phyloP scores from a whole-genome alignment of 441 rosid species.

The Macaranga tanarius region DNA sequence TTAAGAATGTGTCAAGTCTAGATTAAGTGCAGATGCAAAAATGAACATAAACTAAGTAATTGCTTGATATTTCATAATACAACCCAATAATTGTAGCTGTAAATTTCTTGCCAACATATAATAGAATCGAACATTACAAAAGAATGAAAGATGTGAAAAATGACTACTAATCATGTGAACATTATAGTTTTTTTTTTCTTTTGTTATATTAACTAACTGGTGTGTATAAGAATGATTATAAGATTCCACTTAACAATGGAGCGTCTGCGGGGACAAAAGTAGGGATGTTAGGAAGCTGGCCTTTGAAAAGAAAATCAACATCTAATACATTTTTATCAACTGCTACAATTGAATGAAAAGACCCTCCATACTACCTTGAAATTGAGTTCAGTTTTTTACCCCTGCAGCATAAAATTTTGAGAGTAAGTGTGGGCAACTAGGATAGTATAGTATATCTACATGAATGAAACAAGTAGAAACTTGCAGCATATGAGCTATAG shows the following conservation, averaged over 20 bases:
- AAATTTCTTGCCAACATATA: too few species aligned
- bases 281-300: conserved; percentile 33
- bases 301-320: conserved; percentile 31
- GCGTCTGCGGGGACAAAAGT: neutral
- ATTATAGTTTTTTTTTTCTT: too few species aligned
- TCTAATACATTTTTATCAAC: conserved; percentile 24
- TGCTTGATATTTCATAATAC: too few species aligned
- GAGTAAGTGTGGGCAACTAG: neutral
- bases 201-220: neutral
- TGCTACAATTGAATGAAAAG: conserved; percentile 23
- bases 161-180: too few species aligned
- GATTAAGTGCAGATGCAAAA: too few species aligned
- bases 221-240: neutral
- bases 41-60: too few species aligned
- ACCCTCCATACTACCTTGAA: conserved; percentile 37
- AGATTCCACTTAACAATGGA: conserved; percentile 13
- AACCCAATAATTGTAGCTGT: too few species aligned
- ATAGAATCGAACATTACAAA: too few species aligned
- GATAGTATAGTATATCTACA: neutral
- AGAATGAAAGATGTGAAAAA: too few species aligned
- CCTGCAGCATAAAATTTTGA: conserved; percentile 22
- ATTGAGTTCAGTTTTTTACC: conserved; percentile 38
- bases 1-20: too few species aligned
- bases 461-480: too few species aligned
- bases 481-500: neutral